These are phyloP conservation scores for Macrolepiota dolichaula DNA, from an alignment of 768 basidiomycete species.

Conservation along the genomic window DNA sequence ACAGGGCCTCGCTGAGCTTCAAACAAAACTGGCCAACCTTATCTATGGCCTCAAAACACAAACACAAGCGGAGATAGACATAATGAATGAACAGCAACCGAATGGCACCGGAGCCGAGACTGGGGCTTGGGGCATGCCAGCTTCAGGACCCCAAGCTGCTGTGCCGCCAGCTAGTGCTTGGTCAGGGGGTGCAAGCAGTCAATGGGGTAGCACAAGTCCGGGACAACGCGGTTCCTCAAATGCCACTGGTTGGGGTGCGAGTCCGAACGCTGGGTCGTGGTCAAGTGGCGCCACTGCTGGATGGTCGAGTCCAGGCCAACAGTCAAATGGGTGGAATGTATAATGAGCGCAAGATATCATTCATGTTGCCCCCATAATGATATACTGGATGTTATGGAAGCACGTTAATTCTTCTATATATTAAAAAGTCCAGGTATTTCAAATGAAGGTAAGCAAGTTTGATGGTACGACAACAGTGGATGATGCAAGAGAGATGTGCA, in stretches of 20 bases:
- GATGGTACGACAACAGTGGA: not conserved
- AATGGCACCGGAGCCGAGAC: constrained; percentile 22
- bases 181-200: constrained; percentile 22
- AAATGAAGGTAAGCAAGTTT: not conserved
- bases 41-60: constrained; percentile 73
- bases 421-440: not conserved
- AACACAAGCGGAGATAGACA: constrained; percentile 54
- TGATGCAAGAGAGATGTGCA: not conserved
- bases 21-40: constrained; percentile 77
- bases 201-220: constrained; percentile 11
- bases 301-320: constrained; percentile 27
- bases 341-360: constrained; percentile 15
- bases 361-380: not conserved
- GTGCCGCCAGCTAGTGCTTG: constrained; percentile 18
- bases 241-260: constrained; percentile 7
- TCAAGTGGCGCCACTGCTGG: constrained; percentile 12
- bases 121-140: constrained; percentile 23
- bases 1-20: constrained; percentile 75
- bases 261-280: constrained; percentile 8
- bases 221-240: constrained; percentile 7
- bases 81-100: constrained; percentile 36
- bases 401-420: not conserved
- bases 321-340: constrained; percentile 55
- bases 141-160: constrained; percentile 23
- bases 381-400: not conserved